Percentiles rank a stretch among this genome's conserved stretches.
Conservation (phyloP, 225 moss, liverwort and hornwort genomes). For the Lunularia cruciata region DNA sequence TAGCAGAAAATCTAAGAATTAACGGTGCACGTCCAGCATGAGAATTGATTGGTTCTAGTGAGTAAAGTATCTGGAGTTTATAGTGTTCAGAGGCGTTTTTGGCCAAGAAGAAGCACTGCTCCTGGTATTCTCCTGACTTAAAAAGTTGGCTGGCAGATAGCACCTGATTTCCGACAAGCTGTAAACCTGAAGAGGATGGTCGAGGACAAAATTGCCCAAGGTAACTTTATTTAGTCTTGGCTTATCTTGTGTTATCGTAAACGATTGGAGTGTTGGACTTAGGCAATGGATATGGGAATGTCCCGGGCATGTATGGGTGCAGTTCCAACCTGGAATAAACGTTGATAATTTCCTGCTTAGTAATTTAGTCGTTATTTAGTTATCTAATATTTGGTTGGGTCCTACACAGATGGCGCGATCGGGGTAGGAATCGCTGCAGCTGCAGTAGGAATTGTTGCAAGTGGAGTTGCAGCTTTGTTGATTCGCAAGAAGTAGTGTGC, state of each 20-base stretch:
- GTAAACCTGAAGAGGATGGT: slow-evolving; percentile 69
- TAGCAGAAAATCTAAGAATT: too few species aligned
- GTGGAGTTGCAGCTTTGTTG: slow-evolving; percentile 84
- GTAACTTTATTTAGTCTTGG: slow-evolving; percentile 45
- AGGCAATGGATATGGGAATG: background rate
- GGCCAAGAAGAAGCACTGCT: too few species aligned
- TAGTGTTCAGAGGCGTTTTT: too few species aligned
- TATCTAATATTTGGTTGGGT: background rate
- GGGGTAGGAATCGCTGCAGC: slow-evolving; percentile 99
- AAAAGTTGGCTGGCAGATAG: slow-evolving; percentile 54
- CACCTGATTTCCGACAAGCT: slow-evolving; percentile 94
- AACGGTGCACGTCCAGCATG: too few species aligned
- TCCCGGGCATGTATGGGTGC: too few species aligned
- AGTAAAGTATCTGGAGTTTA: too few species aligned
- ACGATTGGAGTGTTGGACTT: background rate
- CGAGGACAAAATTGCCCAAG: slow-evolving; percentile 98
- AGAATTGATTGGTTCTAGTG: too few species aligned
- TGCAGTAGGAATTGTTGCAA: slow-evolving; percentile 88
- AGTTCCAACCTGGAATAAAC: too few species aligned
- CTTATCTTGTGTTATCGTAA: background rate
- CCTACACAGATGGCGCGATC: slow-evolving; percentile 80
- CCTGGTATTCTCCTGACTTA: too few species aligned
- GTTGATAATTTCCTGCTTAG: too few species aligned
- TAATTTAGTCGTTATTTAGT: background rate
- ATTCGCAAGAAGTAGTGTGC: slow-evolving; percentile 39